Conservation (phyloP, 1,284 basidiomycete genomes). For the Anthracocystis setariae region DNA sequence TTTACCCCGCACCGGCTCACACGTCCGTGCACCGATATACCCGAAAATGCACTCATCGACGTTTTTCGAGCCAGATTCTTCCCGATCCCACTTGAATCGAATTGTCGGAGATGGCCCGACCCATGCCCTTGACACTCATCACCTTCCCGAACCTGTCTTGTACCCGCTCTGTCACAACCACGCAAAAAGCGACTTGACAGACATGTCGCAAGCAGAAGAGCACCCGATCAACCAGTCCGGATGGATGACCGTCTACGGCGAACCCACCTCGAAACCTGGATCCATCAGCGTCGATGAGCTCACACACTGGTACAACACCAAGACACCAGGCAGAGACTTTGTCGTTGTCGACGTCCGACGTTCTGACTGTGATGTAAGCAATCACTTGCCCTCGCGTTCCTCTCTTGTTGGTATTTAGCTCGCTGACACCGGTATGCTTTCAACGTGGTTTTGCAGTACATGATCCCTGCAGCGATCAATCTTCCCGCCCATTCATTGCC, state of each 20-base stretch:
- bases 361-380: constrained; percentile 51
- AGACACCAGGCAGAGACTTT: constrained; percentile 45
- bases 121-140: background rate
- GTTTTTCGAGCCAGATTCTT: background rate
- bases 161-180: background rate
- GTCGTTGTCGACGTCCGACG: constrained; percentile 55
- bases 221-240: constrained; percentile 41
- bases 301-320: constrained; percentile 28
- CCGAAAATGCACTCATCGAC: background rate
- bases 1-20: constrained; percentile 26
- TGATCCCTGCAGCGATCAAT: constrained; percentile 67
- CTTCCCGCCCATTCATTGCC: constrained; percentile 68
- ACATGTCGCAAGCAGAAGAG: constrained; percentile 21
- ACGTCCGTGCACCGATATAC: constrained; percentile 1
- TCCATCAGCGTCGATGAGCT: constrained; percentile 44
- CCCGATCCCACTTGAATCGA: no score
- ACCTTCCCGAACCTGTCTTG: background rate
- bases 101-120: background rate
- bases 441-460: constrained; percentile 52
- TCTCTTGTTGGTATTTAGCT: background rate
- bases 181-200: background rate
- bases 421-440: no score
- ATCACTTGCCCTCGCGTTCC: background rate
- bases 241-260: constrained; percentile 44
- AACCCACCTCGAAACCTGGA: constrained; percentile 35